Evolutionary conservation across 2,329 filamentous ascomycete genomes (phyloP).

Genomic region (Beauveria medogensis): DNA sequence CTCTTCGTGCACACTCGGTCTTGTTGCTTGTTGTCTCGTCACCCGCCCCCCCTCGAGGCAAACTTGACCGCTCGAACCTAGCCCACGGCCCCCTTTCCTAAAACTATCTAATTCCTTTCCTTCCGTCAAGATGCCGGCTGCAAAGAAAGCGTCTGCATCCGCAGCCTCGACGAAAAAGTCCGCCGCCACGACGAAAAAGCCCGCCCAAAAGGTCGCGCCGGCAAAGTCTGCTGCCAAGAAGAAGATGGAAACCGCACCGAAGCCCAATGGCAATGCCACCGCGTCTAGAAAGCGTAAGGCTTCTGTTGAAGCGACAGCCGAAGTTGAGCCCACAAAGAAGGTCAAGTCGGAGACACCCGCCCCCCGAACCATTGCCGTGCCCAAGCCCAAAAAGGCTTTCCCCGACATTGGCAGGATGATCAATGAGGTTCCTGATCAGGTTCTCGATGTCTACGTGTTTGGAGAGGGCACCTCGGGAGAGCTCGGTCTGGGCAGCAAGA

Average conservation of each 20-base stretch:
- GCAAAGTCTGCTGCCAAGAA: constrained; percentile 18
- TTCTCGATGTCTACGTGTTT: constrained; percentile 70
- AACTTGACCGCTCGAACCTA: not conserved
- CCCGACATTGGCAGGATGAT: constrained; percentile 55
- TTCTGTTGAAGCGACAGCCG: constrained; percentile 12
- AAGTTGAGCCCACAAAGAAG: constrained; percentile 20
- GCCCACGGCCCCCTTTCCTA: not conserved
- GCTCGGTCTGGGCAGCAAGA: constrained; percentile 66
- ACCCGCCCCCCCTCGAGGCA: not conserved
- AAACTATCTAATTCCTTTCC: not conserved
- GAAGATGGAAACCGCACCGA: constrained; percentile 6
- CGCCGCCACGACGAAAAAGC: not conserved
- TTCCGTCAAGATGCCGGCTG: constrained; percentile 3
- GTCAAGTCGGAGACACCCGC: constrained; percentile 14
- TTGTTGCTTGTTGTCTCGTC: not conserved
- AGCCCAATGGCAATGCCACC: constrained; percentile 7
- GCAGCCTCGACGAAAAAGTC: not conserved
- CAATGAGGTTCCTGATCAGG: constrained; percentile 54
- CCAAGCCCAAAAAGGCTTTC: constrained; percentile 23
- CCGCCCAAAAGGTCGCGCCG: constrained; percentile 9
- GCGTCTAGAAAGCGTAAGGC: constrained; percentile 22
- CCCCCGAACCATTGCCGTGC: not conserved
- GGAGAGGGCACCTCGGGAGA: constrained; percentile 76
- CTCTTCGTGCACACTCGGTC: not conserved
- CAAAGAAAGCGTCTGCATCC: not conserved